phyloP scores from a whole-genome alignment of 768 basidiomycete species.

The Symmetrospora coprosmae region DNA sequence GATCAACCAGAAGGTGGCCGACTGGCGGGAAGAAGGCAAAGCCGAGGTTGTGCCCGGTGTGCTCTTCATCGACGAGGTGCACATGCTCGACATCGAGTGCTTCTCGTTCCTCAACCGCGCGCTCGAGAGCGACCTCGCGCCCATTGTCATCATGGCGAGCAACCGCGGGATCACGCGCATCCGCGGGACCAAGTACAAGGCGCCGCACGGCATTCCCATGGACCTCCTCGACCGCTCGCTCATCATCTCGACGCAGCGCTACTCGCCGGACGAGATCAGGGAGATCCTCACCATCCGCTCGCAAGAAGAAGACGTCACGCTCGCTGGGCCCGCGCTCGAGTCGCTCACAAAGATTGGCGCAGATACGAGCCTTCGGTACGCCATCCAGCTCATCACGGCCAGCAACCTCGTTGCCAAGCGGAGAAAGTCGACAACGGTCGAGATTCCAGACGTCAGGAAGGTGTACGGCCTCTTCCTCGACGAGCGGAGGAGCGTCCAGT shows the following conservation, averaged over 20 bases:
- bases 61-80: slow-evolving; percentile 92
- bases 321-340: slow-evolving; percentile 55
- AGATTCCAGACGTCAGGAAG: slow-evolving; percentile 66
- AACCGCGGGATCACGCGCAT: slow-evolving; percentile 91
- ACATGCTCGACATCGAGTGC: slow-evolving; percentile 99
- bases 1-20: slow-evolving; percentile 89
- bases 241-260: slow-evolving; percentile 85
- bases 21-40: slow-evolving; percentile 98
- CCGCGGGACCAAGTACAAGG: slow-evolving; percentile 83
- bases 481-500: slow-evolving; percentile 79
- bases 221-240: slow-evolving; percentile 88
- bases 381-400: slow-evolving; percentile 86
- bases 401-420: slow-evolving; percentile 72
- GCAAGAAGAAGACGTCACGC: slow-evolving; percentile 85
- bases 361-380: slow-evolving; percentile 82
- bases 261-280: slow-evolving; percentile 64
- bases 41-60: slow-evolving; percentile 95
- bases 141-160: slow-evolving; percentile 94
- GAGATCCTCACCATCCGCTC: slow-evolving; percentile 88
- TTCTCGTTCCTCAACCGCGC: slow-evolving; percentile 97
- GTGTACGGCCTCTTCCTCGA: slow-evolving; percentile 74
- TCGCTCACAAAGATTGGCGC: slow-evolving; percentile 79
- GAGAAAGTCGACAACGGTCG: slow-evolving; percentile 65
- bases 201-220: slow-evolving; percentile 85
- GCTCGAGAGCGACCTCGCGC: slow-evolving; percentile 80